Evolutionary conservation across 345 rosid genomes (phyloP).

Genomic region (Melaleuca quinquenervia): DNA sequence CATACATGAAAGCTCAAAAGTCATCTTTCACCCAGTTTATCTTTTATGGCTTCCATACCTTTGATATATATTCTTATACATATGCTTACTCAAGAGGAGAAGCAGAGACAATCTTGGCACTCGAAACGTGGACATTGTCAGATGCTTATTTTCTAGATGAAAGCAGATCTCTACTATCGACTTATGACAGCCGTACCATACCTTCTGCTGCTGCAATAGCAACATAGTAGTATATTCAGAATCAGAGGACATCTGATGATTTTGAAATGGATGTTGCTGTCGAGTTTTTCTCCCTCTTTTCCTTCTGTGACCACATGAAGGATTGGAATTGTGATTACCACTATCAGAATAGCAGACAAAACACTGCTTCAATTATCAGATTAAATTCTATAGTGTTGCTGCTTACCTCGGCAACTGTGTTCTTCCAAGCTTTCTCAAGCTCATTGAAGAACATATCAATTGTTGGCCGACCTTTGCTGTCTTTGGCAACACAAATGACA

Average conservation of each 20-base stretch:
- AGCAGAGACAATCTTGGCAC: neutral
- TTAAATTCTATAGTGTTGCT: neutral
- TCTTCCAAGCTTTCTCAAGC: slow-evolving; percentile 38
- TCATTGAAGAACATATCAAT: slow-evolving; percentile 32
- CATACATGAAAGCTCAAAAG: neutral
- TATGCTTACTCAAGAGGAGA: neutral
- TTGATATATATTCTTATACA: neutral
- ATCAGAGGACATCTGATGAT: slow-evolving; percentile 16
- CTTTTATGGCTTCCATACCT: neutral
- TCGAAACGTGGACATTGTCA: neutral
- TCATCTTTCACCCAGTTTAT: neutral
- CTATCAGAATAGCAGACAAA: neutral
- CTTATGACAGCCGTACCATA: neutral
- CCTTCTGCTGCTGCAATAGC: neutral
- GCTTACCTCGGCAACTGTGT: slow-evolving; percentile 9
- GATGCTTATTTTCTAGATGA: neutral
- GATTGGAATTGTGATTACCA: neutral
- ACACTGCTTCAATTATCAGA: neutral
- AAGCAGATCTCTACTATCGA: neutral
- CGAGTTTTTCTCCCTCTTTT: slow-evolving; percentile 4
- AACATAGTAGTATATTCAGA: neutral
- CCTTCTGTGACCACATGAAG: neutral
- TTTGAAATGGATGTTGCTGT: slow-evolving; percentile 7
- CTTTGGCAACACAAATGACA: slow-evolving; percentile 33
- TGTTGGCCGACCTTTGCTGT: slow-evolving; percentile 45